Conservation (phyloP, 495 filamentous ascomycete species). For the Mycothermus thermophilus region DNA sequence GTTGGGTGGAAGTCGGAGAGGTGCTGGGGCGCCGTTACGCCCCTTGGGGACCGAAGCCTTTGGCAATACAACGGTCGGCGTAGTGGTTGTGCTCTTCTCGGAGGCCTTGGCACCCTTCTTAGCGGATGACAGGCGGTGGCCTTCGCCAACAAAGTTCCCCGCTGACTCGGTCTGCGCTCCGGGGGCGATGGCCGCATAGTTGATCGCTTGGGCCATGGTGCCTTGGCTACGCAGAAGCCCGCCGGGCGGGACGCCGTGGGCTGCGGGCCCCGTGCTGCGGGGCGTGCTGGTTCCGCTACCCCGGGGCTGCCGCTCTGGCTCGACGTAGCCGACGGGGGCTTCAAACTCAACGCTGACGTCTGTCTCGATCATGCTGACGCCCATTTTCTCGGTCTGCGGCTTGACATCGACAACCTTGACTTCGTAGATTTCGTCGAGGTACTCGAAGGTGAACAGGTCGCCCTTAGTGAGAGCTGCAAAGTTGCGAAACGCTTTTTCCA, state of each 20-base stretch:
- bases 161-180: constrained; percentile 47
- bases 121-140: constrained; percentile 52
- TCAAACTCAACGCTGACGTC: constrained; percentile 94
- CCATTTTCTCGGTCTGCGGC: constrained; percentile 58
- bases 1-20: constrained; percentile 69
- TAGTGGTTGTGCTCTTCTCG: constrained; percentile 12
- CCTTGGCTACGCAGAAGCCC: constrained; percentile 69
- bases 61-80: constrained; percentile 70
- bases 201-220: constrained; percentile 92
- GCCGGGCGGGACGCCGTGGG: constrained; percentile 44
- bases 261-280: constrained; percentile 27
- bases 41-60: constrained; percentile 39
- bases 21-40: constrained; percentile 65
- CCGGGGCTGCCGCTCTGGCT: constrained; percentile 45
- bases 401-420: constrained; percentile 89
- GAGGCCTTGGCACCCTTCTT: constrained; percentile 70
- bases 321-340: constrained; percentile 82
- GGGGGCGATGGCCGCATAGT: constrained; percentile 88
- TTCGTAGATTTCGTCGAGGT: constrained; percentile 85
- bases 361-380: constrained; percentile 87
- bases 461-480: constrained; percentile 85
- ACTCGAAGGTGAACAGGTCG: constrained; percentile 86
- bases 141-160: constrained; percentile 69
- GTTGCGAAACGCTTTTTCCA: constrained; percentile 90
- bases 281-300: constrained; percentile 50